A percentile compares a stretch with the other conserved stretches of the same genome.
These are phyloP conservation scores for Chrysanthemum lavandulifolium DNA, from an alignment of 129 eudicot species.

Conservation along the genomic window DNA sequence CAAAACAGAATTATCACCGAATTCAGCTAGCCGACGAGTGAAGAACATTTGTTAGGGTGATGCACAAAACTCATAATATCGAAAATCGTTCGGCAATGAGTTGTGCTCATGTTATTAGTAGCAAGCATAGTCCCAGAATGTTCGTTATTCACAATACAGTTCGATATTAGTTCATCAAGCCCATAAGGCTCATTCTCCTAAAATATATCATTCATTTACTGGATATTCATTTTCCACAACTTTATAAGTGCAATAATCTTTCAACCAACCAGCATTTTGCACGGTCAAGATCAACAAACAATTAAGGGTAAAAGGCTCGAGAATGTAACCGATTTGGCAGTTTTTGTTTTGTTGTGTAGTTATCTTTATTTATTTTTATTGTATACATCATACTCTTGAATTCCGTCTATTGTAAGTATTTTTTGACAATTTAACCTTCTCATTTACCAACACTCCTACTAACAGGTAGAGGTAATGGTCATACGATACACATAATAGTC, in stretches of 20 bases:
- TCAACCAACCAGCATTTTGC: background rate
- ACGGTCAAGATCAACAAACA: background rate
- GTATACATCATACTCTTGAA: too few relatives aligned
- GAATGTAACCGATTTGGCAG: too few relatives aligned
- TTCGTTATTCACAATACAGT: background rate
- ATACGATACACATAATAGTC: too few relatives aligned
- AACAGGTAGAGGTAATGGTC: too few relatives aligned
- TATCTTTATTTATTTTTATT: too few relatives aligned
- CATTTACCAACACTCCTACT: too few relatives aligned
- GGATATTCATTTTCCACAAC: background rate
- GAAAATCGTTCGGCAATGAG: too few relatives aligned
- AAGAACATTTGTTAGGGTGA: conserved; percentile 1
- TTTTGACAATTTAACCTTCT: too few relatives aligned
- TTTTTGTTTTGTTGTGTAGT: too few relatives aligned
- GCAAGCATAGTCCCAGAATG: too few relatives aligned
- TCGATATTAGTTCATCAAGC: background rate
- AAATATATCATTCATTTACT: background rate
- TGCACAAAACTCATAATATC: background rate
- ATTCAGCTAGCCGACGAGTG: background rate
- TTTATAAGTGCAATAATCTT: background rate
- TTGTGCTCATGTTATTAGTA: background rate
- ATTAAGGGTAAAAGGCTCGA: too few relatives aligned
- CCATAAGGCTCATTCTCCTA: conserved; percentile 13
- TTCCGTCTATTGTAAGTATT: too few relatives aligned
- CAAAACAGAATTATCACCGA: background rate